Evolutionary conservation across 2,329 filamentous ascomycete species (phyloP), one percentile per base, ranked within the genome.

Genomic region (Neonectria neomacrospora): DNA sequence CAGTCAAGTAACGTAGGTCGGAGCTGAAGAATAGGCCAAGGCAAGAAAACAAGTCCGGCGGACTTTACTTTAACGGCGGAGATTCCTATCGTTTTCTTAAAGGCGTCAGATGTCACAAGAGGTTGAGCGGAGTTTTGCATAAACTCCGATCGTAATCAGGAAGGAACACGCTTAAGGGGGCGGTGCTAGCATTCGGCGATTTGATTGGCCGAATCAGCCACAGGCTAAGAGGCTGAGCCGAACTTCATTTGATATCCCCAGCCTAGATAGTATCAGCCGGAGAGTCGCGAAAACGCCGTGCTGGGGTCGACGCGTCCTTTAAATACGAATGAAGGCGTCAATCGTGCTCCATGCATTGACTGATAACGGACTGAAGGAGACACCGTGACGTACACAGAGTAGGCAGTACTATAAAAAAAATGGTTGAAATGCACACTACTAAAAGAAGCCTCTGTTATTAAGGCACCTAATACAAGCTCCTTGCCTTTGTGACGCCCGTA

Each of bases 401-500:
- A 48, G 7, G n/a, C 1, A 18, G 26, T 10, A 51, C 45, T 50
- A 2, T 20, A 50, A 60, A 47, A 63, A 67, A 51, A n/a, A n/a
- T n/a, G n/a, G 61, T 58, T 64, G 54, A 68, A 70, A 66, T 68
- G 42, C 71, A 69, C 62, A 74, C 68, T 70, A 74, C 71, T 61
- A 66, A 71, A 67, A 71, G 67, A 71, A 67, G 69, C 71, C 69
- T 64, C 69, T 60, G 59, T 58, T 69, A 53, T 58, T 30, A 56
- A 71, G 70, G 66, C 66, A 68, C 67, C 64, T 68, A 55, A 69
- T 65, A 72, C 67, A 74, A 73, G 70, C 72, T 69, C 72, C 72
- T 67, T 71, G 65, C 71, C 69, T 65, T 69, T 65, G 65, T 73
- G 65, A 73, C 71, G 71, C 71, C 71, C 70, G 57, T 73, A 71